Evolutionary conservation across 1,139 yeast genomes (phyloP), one percentile per base, ranked within the genome.

Genomic region (Taiozyma sp.): DNA sequence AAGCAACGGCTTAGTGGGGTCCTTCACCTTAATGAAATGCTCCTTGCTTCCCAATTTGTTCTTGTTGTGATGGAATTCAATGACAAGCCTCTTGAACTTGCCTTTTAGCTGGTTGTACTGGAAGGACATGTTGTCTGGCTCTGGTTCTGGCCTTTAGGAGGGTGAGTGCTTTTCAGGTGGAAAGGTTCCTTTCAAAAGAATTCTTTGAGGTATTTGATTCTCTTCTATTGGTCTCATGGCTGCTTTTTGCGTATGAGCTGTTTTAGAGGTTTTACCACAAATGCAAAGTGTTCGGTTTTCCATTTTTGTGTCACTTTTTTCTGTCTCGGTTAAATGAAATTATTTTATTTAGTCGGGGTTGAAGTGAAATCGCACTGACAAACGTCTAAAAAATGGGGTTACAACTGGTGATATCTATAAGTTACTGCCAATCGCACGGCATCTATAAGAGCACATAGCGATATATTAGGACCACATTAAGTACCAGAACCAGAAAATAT

Each of bases 51-150:
- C 62, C 35, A 68, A 62, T 59, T 70, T 73, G 60, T 77, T 76
- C 65, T 72, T 75, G 57, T 68, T 69, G 48, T 73, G 76, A 47
- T 70, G 67, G 48, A 70, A 68, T 47, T 71, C 73, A 26, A 75
- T 68, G 46, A 65, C 64, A 16, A 68, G 60, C 51, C 71, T 72
- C 48, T 64, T 67, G 28, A 68, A 54, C 47, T 53, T 56, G 46
- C 53, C 57, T 42, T 48, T 53, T 29, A 47, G 47, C 11, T 49
- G 43, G 14, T 43, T 50, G 26, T 46, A 24, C 14, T 28, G 42
- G 40, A 19, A 48, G 10, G 50, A 26, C 51, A 47, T 49, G 22
- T 9, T 42, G 11, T 13, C 19, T n/a, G 8, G 7, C 26, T 6
- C 19, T 19, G 19, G 19, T 19, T 24, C 39, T 9, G 21, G 21